phyloP scores from a whole-genome alignment of 2,329 filamentous ascomycete genomes.

The Grosmannia penicillata region DNA sequence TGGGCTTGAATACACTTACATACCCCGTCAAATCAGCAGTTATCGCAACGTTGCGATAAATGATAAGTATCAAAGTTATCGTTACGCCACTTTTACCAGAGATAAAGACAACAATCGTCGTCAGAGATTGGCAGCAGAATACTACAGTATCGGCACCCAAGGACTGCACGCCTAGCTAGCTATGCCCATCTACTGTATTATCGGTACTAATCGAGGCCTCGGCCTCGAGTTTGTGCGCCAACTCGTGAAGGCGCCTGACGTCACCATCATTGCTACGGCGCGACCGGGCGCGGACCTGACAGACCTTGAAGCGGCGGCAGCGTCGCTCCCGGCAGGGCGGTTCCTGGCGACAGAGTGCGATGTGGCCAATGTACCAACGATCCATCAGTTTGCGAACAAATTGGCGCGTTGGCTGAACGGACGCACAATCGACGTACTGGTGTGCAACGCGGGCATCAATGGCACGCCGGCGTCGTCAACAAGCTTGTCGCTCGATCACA shows the following conservation, averaged over 20 bases:
- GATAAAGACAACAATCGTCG: too few relatives aligned
- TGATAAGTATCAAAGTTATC: too few relatives aligned
- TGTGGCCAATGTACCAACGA: conserved; percentile 18
- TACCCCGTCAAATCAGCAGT: too few relatives aligned
- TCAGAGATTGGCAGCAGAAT: too few relatives aligned
- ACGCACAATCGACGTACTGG: conserved; percentile 20
- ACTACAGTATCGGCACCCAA: too few relatives aligned
- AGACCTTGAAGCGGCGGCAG: conserved; percentile 14
- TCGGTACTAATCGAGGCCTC: conserved; percentile 17
- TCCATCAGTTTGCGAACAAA: conserved; percentile 13
- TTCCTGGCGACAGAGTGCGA: conserved; percentile 18
- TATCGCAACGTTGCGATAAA: too few relatives aligned
- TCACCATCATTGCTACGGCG: conserved; percentile 15
- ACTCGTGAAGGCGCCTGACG: conserved; percentile 12
- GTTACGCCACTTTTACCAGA: too few relatives aligned
- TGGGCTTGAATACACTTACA: too few relatives aligned
- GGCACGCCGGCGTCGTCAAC: conserved; percentile 17
- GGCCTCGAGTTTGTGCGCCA: conserved; percentile 19
- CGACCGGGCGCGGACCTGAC: conserved; percentile 14
- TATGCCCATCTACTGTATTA: conserved; percentile 19
- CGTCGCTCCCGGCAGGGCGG: conserved; percentile 10
- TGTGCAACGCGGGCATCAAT: conserved; percentile 22
- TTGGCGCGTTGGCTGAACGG: conserved; percentile 13
- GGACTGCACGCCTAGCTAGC: too few relatives aligned
- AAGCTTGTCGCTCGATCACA: conserved; percentile 21